Evolutionary conservation across 2,329 filamentous ascomycete genomes (phyloP).

Genomic region (Madurella mycetomatis): DNA sequence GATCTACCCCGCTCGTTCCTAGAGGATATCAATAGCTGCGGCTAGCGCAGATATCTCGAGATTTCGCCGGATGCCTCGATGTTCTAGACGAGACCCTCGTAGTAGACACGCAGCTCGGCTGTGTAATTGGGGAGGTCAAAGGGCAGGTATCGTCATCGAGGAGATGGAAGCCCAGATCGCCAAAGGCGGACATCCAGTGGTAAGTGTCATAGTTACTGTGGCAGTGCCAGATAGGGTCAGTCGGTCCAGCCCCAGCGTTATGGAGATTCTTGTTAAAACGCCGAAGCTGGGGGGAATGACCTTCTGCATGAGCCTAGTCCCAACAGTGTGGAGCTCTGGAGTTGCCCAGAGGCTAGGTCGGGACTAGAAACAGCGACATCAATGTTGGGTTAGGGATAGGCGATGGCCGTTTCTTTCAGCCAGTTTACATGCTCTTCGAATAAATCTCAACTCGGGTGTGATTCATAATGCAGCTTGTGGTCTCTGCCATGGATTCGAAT

Average conservation of each 20-base stretch:
- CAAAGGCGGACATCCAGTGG: conserved; percentile 73
- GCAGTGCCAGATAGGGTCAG: conserved; percentile 64
- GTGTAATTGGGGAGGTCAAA: conserved; percentile 76
- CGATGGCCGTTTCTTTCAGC: conserved; percentile 69
- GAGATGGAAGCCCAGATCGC: conserved; percentile 77
- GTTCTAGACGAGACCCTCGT: conserved; percentile 47
- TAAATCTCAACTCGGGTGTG: too few species aligned
- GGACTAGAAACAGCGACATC: conserved; percentile 68
- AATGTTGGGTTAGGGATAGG: conserved; percentile 90
- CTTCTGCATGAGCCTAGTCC: conserved; percentile 57
- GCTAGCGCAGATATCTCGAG: conserved; percentile 38
- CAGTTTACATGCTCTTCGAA: conserved; percentile 74
- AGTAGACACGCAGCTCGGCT: conserved; percentile 57
- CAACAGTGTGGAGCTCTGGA: conserved; percentile 48
- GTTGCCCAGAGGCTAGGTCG: conserved; percentile 5
- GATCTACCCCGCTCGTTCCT: not conserved
- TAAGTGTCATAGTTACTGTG: conserved; percentile 88
- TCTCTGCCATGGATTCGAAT: too few species aligned
- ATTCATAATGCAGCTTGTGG: too few species aligned
- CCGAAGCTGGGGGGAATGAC: conserved; percentile 59
- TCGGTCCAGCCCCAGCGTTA: conserved; percentile 61
- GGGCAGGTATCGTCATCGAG: conserved; percentile 72
- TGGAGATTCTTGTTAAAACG: conserved; percentile 63
- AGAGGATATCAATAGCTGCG: conserved; percentile 32
- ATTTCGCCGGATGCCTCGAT: conserved; percentile 30